Base-by-base conservation (phyloP, 257 asterid species). In the Echites panduratus region DNA sequence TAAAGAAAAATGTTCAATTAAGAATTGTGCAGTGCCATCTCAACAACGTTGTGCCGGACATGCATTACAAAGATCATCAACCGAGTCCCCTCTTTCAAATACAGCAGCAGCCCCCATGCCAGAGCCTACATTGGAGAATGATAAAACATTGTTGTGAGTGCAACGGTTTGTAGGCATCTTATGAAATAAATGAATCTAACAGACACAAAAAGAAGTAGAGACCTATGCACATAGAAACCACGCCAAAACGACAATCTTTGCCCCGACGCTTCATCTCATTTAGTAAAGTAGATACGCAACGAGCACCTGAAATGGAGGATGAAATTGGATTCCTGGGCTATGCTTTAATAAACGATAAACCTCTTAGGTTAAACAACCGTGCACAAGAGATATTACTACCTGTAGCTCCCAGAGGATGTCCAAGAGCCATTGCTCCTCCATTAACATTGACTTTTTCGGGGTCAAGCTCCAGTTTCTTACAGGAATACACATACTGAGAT, bases 81-180 rank as follows among this genome's bases (percentile, higher is more conserved):
- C 83, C 10, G 79, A 85, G 73, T 93, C 96, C 71, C 97, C 97
- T 82, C 96, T 84, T 72, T 93, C 96, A 65, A 93, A 86, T 35
- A 92, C 97, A 20, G 96, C 98, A 66, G 98, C 98, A 76, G 98
- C 97, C 24, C 98, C 98, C 98, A 92, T 92, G 17, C 98, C 98
- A 2, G 93, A 78, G 48, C 97, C 98, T 92, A 81, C 76, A 82
- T 72, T 59, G 44, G 44, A 78, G 75, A 27, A 48, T 75, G 22
- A 47, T 11, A 50, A 32, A 65, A 48, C 20, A 65, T 45, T 9
- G 52, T 9, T 27, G 49, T 8, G 7, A 41, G 38, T 32, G 1
- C 0, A 43, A 72, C 57, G 38, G 3, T 32, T 32, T n/a, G 56
- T 11, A 24, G 45, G 52, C 35, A 27, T 10, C 22, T 9, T 9